Evolutionary conservation across 2,329 filamentous ascomycete species (phyloP), one percentile per base, ranked within the genome.

Genomic region (Ophiosphaerella korrae): DNA sequence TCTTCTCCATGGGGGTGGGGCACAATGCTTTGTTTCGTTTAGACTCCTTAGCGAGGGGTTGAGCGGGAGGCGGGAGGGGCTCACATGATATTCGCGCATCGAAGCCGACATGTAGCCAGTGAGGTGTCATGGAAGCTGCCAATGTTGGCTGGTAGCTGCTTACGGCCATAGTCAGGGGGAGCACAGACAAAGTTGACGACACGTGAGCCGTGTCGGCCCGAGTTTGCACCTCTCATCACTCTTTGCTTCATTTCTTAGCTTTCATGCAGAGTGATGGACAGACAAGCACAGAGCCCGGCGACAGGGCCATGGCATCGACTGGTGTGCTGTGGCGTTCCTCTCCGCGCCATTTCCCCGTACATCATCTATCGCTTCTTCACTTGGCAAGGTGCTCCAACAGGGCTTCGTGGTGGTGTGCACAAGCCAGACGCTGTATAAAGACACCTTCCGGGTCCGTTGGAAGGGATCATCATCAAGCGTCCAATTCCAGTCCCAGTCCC

Each of bases 321-420:
- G 40, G 42, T 41, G 40, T 49, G 39, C 35, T 45, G 51, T 61
- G 53, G 57, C 56, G 57, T 55, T 43, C 39, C 42, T 59, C 62
- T 57, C 59, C 58, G 63, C 65, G 62, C 58, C 54, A 62, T 55
- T 58, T 52, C 52, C 48, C 52, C 47, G 54, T 58, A 57, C 55
- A 59, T 49, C 55, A 56, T 55, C 55, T 48, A 53, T 52, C 40
- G 44, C 46, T 44, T 16, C 48, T 45, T 42, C 13, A 52, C 59
- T 63, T 62, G 58, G 63, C 61, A 39, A 34, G 13, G 41, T 47
- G 44, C 52, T 43, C 48, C 37, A 40, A 18, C 46, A 56, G 32
- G 46, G 46, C 52, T 55, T 57, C 52, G 52, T 35, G 33, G 34
- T 50, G 37, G 45, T 53, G 38, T 26, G 29, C 36, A 35, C 36